Evolutionary conservation across 2,329 filamentous ascomycete genomes (phyloP).

Genomic region (Diaporthe caulivora): DNA sequence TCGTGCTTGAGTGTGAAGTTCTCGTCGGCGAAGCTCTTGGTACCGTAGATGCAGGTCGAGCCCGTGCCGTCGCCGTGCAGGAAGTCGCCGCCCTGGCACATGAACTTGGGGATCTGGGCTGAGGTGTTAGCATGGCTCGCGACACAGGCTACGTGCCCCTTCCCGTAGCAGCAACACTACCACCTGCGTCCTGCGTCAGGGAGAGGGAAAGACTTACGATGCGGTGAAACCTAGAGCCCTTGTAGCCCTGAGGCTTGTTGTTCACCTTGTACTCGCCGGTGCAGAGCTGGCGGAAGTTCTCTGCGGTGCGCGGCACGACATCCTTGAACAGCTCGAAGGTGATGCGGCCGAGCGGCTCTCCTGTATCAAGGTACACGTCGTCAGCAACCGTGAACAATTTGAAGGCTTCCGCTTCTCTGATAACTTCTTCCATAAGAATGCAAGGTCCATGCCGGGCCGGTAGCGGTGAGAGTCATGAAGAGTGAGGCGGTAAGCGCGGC

Average conservation of each 20-base stretch:
- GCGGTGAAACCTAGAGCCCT: constrained; percentile 92
- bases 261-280: constrained; percentile 90
- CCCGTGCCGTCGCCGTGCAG: constrained; percentile 93
- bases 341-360: constrained; percentile 86
- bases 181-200: not conserved
- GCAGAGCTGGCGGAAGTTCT: constrained; percentile 98
- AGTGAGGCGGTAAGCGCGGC: not conserved
- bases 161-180: not conserved
- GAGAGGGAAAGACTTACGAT: constrained; percentile 71
- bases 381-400: not conserved
- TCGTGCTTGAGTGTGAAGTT: constrained; percentile 88
- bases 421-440: not conserved
- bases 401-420: too few relatives aligned
- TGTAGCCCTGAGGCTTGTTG: constrained; percentile 90
- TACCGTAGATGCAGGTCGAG: constrained; percentile 88
- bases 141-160: too few relatives aligned
- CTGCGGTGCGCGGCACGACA: constrained; percentile 86
- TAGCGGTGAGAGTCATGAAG: not conserved
- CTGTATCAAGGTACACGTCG: constrained; percentile 55
- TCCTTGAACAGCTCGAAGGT: constrained; percentile 93
- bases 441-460: constrained; percentile 13
- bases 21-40: constrained; percentile 88
- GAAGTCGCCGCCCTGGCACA: constrained; percentile 98
- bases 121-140: not conserved
- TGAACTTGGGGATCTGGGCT: constrained; percentile 88